Base-by-base conservation (phyloP, 2,329 filamentous ascomycete species). In the Cladosporium oxysporum region DNA sequence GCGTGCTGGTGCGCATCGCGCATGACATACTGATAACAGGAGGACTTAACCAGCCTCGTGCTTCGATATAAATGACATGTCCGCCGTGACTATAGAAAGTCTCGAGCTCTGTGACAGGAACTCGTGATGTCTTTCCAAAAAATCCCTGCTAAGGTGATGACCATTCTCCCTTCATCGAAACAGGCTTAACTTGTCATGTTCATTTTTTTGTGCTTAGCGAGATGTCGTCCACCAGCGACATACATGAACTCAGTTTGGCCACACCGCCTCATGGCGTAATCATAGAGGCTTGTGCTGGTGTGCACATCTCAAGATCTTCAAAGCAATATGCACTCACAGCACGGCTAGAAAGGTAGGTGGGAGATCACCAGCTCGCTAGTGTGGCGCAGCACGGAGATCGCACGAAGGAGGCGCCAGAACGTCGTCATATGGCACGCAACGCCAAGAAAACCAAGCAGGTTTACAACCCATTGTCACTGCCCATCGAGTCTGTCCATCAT, bases 341-440 rank as follows among this genome's bases (percentile, higher is more conserved):
- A n/a, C n/a, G n/a, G 52, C 18, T 33, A n/a, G 26, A 16, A 10
- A 28, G n/a, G 14, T n/a, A 11, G 10, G 28, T 21, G 52, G 31
- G 16, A 55, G 28, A 21, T 55, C 28, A 31, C 14, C 28, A 29
- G 52, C 52, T 21, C 11, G 29, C 52, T 35, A 58, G 53, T 58
- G 29, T 58, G 55, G 55, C 55, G 55, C 55, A 55, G 52, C 52
- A 10, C 26, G 52, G 33, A 55, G 52, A 55, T 55, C 52, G 52
- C 18, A 53, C 52, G 16, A n/a, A 33, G 18, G 28, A 26, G 28
- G 28, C 18, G 18, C 18, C 5, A 26, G n/a, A 55, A 53, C 50
- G 50, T 53, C 52, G 52, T 55, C 52, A 55, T 53, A 29, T 53
- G 50, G 49, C 50, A 31, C 21, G 28, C 26, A 31, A 21, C 28